Conservation (phyloP, 2,329 filamentous ascomycete genomes). For the Blumeria graminis region DNA sequence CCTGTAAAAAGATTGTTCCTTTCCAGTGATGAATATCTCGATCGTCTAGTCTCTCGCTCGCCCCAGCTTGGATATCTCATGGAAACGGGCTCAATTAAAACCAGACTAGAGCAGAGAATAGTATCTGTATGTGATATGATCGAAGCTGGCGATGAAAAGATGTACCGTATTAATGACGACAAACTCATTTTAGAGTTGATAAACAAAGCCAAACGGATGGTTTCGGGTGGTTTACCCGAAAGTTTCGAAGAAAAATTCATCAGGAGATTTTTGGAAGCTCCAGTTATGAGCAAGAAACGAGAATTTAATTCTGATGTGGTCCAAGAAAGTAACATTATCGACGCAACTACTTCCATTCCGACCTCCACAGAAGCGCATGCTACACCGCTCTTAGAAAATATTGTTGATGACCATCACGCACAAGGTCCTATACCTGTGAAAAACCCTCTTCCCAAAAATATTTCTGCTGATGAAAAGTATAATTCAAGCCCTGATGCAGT, state of each 20-base stretch:
- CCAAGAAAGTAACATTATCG: too few species aligned
- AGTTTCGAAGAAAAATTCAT: constrained; percentile 79
- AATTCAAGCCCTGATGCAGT: constrained; percentile 9
- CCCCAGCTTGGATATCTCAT: constrained; percentile 36
- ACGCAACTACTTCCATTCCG: too few species aligned
- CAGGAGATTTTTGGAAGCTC: constrained; percentile 47
- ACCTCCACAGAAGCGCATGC: too few species aligned
- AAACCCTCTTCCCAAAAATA: constrained; percentile 6
- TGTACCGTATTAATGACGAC: constrained; percentile 55
- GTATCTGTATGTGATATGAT: constrained; percentile 54
- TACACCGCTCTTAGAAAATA: too few species aligned
- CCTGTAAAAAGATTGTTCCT: constrained; percentile 38
- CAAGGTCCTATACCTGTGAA: background rate
- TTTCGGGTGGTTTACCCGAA: constrained; percentile 37
- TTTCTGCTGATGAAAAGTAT: too few species aligned
- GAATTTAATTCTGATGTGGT: constrained; percentile 14
- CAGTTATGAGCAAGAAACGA: constrained; percentile 43
- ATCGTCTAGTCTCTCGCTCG: constrained; percentile 29
- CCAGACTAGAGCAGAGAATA: constrained; percentile 39
- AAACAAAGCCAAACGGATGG: constrained; percentile 47
- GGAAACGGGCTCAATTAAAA: constrained; percentile 20
- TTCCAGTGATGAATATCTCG: constrained; percentile 46
- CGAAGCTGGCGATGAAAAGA: constrained; percentile 57
- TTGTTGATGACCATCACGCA: too few species aligned
- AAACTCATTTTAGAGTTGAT: constrained; percentile 45